phyloP scores from a whole-genome alignment of 2,329 filamentous ascomycete genomes.

The Mollisia scopiformis region DNA sequence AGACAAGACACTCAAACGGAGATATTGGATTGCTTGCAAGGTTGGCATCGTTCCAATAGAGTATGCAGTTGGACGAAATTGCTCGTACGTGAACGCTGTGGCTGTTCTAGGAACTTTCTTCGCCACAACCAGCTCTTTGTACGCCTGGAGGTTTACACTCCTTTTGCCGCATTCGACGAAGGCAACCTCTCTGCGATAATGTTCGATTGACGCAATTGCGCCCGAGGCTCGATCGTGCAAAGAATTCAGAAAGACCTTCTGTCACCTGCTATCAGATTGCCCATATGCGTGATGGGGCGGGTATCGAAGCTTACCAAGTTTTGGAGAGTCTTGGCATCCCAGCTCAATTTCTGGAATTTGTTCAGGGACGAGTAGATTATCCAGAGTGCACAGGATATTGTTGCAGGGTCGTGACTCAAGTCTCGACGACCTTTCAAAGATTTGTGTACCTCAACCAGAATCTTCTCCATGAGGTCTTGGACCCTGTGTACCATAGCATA shows the following conservation, averaged over 20 bases:
- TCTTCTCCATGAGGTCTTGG: not conserved
- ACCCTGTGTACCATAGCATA: not conserved
- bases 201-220: not conserved
- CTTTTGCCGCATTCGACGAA: not conserved
- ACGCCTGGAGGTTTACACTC: not conserved
- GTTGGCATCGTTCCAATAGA: not conserved
- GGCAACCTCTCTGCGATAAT: not conserved
- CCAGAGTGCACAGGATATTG: not conserved
- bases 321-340: not conserved
- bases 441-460: not conserved
- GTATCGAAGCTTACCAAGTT: not conserved
- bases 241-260: not conserved
- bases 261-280: not conserved
- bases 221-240: not conserved
- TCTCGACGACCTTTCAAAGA: not conserved
- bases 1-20: not conserved
- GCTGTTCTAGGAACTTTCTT: not conserved
- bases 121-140: not conserved
- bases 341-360: not conserved
- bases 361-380: not conserved
- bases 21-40: not conserved
- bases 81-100: not conserved
- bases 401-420: not conserved
- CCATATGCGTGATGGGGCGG: not conserved
- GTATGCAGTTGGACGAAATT: not conserved